Base-by-base conservation (phyloP, 2,329 filamentous ascomycete genomes). In the Penicillium sp. region DNA sequence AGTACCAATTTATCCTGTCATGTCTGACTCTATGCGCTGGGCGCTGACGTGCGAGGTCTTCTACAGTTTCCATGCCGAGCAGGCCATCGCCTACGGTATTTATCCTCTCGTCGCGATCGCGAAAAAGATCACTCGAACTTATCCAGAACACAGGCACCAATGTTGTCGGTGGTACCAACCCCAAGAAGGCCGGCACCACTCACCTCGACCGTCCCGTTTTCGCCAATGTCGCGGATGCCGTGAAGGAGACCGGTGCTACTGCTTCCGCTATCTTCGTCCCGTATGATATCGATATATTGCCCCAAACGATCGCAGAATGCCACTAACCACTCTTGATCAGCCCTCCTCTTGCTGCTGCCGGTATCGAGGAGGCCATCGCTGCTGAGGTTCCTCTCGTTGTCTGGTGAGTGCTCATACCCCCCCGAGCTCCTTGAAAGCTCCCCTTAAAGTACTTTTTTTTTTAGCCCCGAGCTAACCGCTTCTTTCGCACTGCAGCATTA, bases 1-100 rank as follows among this genome's bases (percentile, higher is more conserved):
- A 81, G 89, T 88, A 19, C n/a, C 51, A 31, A n/a, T 16, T 7
- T 31, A 16, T 24, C 27, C 14, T n/a, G 19, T 27, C 27, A 16
- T 10, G 43, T 14, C 50, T 31, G 44, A 60, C 59, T 54, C 3
- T 10, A 58, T 57, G 59, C 63, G 75, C 67, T 78, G 78, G 65
- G 77, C 66, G 50, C 62, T 58, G 61, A 59, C 50, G 47, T 59
- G 63, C 37, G 62, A 54, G 54, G 52, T 61, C 55, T 56, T 59
- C 51, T 54, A 56, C 53, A 98, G 94, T 71, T 99, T 99, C 85
- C 95, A 99, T 80, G 95, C 95, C 68, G 86, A 92, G 78, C 93
- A 97, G 83, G 95, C 95, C 69, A 97, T 99, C 80, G 95, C 96
- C 79, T 99, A 99, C 81, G 95, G 92, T 96, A 91, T 76, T 69